A percentile compares a stretch with the other conserved stretches of the same genome.
Evolutionary conservation across 1,139 yeast species (phyloP).

Genomic region (Sugiyamaella pinicola): DNA sequence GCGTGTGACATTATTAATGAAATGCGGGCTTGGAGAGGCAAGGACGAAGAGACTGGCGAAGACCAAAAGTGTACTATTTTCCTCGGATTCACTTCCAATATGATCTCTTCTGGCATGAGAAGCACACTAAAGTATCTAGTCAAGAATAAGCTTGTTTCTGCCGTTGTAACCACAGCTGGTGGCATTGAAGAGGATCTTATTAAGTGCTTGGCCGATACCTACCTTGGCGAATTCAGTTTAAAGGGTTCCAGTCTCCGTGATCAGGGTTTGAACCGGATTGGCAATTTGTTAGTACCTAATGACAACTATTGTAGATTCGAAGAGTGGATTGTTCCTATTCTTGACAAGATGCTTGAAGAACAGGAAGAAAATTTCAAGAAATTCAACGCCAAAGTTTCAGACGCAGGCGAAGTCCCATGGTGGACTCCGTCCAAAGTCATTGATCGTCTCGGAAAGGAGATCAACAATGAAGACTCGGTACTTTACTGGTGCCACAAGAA

Average conservation of each 20-base stretch:
- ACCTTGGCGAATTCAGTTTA: constrained; percentile 83
- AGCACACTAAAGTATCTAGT: constrained; percentile 87
- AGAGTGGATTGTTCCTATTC: constrained; percentile 96
- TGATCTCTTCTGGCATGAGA: constrained; percentile 91
- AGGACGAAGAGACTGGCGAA: constrained; percentile 70
- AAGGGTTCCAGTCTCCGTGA: constrained; percentile 84
- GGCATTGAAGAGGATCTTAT: constrained; percentile 97
- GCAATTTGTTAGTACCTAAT: constrained; percentile 93
- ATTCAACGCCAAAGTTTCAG: constrained; percentile 50
- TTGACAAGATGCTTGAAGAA: constrained; percentile 84
- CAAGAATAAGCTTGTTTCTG: constrained; percentile 91
- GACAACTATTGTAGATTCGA: constrained; percentile 97
- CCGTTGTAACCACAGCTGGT: constrained; percentile 94
- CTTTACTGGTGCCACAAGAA: constrained; percentile 98
- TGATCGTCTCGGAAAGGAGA: constrained; percentile 92
- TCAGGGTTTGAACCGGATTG: constrained; percentile 96
- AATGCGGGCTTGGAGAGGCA: constrained; percentile 93
- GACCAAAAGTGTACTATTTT: constrained; percentile 84
- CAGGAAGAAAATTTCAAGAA: constrained; percentile 69
- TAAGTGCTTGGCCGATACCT: constrained; percentile 94
- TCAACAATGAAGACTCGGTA: constrained; percentile 90
- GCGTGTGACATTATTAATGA: constrained; percentile 91
- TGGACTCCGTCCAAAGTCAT: constrained; percentile 96
- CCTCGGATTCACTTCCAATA: constrained; percentile 95
- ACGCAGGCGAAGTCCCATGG: constrained; percentile 57